Evolutionary conservation across 129 eudicot species (phyloP).

Genomic region (Flaveria linearis): DNA sequence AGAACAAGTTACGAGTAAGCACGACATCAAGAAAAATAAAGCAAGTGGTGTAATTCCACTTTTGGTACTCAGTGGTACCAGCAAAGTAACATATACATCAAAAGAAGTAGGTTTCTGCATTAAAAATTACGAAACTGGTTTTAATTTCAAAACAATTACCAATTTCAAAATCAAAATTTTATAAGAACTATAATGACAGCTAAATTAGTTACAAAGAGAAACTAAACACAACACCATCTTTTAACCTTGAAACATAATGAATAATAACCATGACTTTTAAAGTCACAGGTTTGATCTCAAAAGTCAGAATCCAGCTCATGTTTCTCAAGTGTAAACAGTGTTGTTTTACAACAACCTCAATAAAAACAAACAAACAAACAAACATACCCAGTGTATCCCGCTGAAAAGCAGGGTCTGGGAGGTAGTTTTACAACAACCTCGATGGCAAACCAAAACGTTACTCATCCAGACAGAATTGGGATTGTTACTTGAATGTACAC

Average conservation of each 20-base stretch:
- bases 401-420: too few species aligned
- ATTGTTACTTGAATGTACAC: background rate
- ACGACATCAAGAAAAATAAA: constrained; percentile 19
- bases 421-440: background rate
- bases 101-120: background rate
- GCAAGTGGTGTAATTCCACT: background rate
- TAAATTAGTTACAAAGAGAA: background rate
- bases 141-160: background rate
- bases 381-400: too few species aligned
- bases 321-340: background rate
- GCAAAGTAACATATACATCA: background rate
- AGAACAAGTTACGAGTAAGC: constrained; percentile 17
- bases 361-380: too few species aligned
- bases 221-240: background rate
- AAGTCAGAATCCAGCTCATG: background rate
- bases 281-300: background rate
- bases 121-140: background rate
- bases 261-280: background rate
- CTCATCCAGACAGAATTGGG: background rate
- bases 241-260: background rate
- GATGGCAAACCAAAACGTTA: background rate
- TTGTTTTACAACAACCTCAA: background rate
- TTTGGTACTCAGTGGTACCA: background rate
- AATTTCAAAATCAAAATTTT: background rate
- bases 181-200: background rate